Evolutionary conservation across 441 rosid species (phyloP).

Genomic region (Pelargonium cotyledonis): DNA sequence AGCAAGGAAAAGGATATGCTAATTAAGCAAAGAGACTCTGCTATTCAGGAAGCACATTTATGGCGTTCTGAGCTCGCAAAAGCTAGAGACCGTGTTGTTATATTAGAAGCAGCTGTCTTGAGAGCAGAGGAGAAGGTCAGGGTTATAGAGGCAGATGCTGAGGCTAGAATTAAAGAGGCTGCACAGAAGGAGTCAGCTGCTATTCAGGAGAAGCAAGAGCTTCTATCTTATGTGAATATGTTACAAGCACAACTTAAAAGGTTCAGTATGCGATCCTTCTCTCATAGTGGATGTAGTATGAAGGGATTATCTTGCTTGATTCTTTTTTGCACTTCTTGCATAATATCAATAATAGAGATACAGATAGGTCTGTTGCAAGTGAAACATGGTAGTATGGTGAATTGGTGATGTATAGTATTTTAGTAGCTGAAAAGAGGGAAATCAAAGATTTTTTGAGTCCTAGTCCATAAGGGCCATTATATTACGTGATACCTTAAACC

Average conservation of each 20-base stretch:
- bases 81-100: conserved; percentile 84
- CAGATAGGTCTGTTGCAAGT: no score
- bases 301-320: no score
- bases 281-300: no score
- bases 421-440: no score
- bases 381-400: no score
- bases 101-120: conserved; percentile 80
- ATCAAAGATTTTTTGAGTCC: no score
- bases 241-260: conserved; percentile 86
- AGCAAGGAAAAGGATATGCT: conserved; percentile 68
- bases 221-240: conserved; percentile 66
- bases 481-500: no score
- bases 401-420: no score
- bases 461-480: no score
- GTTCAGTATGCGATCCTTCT: conserved; percentile 25
- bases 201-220: conserved; percentile 79
- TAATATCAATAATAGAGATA: no score
- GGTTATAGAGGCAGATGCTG: conserved; percentile 71
- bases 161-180: conserved; percentile 70
- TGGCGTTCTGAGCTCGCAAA: conserved; percentile 95
- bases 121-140: conserved; percentile 89
- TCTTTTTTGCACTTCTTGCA: no score
- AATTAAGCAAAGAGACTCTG: conserved; percentile 76
- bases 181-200: conserved; percentile 63
- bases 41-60: conserved; percentile 74